Evolutionary conservation across 352 stramenopile species (phyloP).

Genomic region (Globisporangium camurandrum): DNA sequence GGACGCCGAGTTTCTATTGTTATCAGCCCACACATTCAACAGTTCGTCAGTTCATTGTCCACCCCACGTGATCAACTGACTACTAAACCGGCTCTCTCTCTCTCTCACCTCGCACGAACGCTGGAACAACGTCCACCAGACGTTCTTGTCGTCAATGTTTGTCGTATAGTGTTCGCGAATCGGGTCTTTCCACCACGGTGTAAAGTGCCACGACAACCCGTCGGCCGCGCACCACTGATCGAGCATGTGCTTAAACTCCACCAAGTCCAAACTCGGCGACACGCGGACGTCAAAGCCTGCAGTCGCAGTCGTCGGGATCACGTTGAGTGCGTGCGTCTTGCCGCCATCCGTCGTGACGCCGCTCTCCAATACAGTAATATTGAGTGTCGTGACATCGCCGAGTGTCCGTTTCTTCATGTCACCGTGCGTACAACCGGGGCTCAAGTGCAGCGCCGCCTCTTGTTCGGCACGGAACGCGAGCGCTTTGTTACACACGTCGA

Average conservation of each 20-base stretch:
- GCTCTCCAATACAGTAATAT: conserved; percentile 88
- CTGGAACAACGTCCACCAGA: conserved; percentile 38
- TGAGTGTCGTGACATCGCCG: conserved; percentile 92
- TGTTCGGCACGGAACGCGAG: conserved; percentile 88
- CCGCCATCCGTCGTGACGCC: conserved; percentile 78
- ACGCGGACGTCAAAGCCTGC: conserved; percentile 92
- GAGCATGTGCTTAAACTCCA: conserved; percentile 78
- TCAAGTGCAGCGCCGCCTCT: conserved; percentile 63
- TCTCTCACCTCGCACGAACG: conserved; percentile 22
- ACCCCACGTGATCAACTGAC: too few relatives aligned
- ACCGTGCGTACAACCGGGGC: conserved; percentile 86
- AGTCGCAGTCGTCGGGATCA: conserved; percentile 86
- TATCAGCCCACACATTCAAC: not conserved
- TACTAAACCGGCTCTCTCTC: too few relatives aligned
- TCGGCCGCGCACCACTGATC: conserved; percentile 83
- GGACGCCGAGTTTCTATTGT: conserved; percentile 32
- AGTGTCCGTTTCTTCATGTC: conserved; percentile 87
- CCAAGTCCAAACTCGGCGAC: conserved; percentile 71
- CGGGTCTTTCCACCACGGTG: conserved; percentile 16
- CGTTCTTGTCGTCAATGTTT: conserved; percentile 33
- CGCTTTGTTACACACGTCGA: conserved; percentile 84
- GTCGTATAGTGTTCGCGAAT: conserved; percentile 53
- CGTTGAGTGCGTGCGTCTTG: conserved; percentile 86
- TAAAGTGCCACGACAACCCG: conserved; percentile 70
- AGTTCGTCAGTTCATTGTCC: not conserved